Evolutionary conservation across 1,284 basidiomycete genomes (phyloP), one percentile per base, ranked within the genome.

Genomic region (Gomphus sp.): DNA sequence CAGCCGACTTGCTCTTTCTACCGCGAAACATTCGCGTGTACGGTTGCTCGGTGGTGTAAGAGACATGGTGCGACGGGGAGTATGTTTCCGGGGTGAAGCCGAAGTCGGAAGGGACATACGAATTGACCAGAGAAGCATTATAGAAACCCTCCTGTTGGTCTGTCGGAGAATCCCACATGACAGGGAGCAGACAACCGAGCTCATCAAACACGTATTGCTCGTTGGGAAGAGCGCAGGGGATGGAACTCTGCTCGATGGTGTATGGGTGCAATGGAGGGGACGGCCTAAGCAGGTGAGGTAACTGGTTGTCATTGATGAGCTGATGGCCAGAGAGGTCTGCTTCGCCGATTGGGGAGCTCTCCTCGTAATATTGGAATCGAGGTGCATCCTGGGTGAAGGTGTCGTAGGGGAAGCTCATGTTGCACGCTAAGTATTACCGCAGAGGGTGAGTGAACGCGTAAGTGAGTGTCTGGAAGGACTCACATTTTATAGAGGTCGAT

Each of bases 21-120:
- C 58, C 58, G 22, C 58, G 51, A 43, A 59, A 59, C 58, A 59
- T 59, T 12, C 58, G 22, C 8, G 58, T 55, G 44, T 59, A 59
- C 12, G 58, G 34, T 7, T 54, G 25, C 5, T 55, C 58, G 14
- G 52, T 10, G 33, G 39, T 10, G 28, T 45, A 55, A 9, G 39
- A 16, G 22, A 25, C 25, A 43, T 59, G 52, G 39, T 53, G 57
- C 12, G 16, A 37, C 7, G 52, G 18, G 25, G 25, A 28, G 52
- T 48, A 55, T 14, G 58, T 34, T 41, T 55, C 58, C 2, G 52
- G 58, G 9, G 52, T 16, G 25, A 28, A 59, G 1, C 33, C 52
- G n/a, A 54, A 25, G 31, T 59, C 58, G n/a, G 31, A 28, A 4
- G 43, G 52, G 18, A 36, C 6, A 34, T 25, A 57, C 28, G 34